These are phyloP conservation scores for Yarrowia sp. DNA, from an alignment of 805 yeast species.

Conservation along the genomic window DNA sequence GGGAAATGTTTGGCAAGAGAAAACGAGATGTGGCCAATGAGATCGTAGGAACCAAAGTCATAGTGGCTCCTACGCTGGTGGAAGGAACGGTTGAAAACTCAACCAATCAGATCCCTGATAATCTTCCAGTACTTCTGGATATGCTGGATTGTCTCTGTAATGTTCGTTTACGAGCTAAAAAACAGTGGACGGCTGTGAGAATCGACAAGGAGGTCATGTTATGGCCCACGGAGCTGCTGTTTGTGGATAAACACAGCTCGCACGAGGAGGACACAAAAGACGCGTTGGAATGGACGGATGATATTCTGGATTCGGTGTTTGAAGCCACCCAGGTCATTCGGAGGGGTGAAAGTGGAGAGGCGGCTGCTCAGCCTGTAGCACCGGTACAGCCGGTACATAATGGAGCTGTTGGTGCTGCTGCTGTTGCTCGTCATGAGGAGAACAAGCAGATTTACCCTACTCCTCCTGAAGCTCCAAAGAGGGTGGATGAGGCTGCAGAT, in stretches of 20 bases:
- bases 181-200: constrained; percentile 2
- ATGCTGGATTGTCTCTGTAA: constrained; percentile 1
- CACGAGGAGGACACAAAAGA: not conserved
- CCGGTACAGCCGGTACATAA: not conserved
- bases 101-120: not conserved
- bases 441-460: constrained; percentile 37
- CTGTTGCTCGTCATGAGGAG: not conserved
- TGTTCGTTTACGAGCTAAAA: not conserved
- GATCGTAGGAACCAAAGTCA: not conserved
- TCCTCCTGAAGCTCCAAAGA: constrained; percentile 39
- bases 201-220: not conserved
- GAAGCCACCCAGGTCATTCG: constrained; percentile 12
- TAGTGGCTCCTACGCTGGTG: constrained; percentile 14
- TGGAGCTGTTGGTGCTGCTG: not conserved
- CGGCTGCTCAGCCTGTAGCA: not conserved
- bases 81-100: not conserved
- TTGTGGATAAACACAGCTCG: not conserved
- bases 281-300: not conserved
- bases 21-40: not conserved
- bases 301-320: constrained; percentile 3
- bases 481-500: constrained; percentile 25
- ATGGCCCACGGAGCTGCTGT: constrained; percentile 12
- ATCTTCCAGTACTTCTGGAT: not conserved
- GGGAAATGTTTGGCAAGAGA: constrained; percentile 1
- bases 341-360: not conserved